These are phyloP conservation scores for Forsythia viridissima DNA, from an alignment of 257 asterid species.

Conservation along the genomic window DNA sequence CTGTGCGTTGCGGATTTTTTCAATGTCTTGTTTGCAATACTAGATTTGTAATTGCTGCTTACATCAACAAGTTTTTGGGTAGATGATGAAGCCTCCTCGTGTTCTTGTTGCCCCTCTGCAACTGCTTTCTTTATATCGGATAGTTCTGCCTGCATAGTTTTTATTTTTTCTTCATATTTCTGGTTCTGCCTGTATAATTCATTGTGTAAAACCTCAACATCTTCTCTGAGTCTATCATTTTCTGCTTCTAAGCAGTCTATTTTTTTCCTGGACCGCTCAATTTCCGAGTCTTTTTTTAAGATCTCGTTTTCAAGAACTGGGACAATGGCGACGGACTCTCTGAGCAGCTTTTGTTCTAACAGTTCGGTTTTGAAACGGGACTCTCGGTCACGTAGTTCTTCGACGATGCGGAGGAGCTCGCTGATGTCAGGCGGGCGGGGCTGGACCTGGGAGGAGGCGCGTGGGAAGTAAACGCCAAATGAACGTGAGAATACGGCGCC, in stretches of 20 bases:
- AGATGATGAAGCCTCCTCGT: conserved; percentile 41
- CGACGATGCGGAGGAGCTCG: conserved; percentile 78
- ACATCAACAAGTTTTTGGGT: conserved; percentile 33
- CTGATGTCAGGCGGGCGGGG: conserved; percentile 86
- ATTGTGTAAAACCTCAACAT: conserved; percentile 75
- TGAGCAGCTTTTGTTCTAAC: conserved; percentile 69
- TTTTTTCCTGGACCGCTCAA: conserved; percentile 52
- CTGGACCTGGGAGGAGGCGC: conserved; percentile 90
- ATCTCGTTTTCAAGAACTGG: conserved; percentile 77
- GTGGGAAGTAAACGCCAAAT: conserved; percentile 78
- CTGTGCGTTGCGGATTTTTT: conserved; percentile 50
- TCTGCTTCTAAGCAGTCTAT: conserved; percentile 79
- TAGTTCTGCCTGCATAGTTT: conserved; percentile 59
- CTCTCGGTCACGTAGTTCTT: conserved; percentile 77
- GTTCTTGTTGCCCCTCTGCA: conserved; percentile 45
- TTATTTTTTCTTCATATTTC: conserved; percentile 55
- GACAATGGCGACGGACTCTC: conserved; percentile 69
- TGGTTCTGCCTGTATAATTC: conserved; percentile 62
- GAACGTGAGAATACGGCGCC: conserved; percentile 66
- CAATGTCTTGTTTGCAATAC: conserved; percentile 28
- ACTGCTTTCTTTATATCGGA: conserved; percentile 54
- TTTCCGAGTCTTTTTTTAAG: conserved; percentile 54
- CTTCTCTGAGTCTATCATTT: conserved; percentile 70
- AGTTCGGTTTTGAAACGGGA: conserved; percentile 75
- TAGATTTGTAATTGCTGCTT: conserved; percentile 27